phyloP scores from a whole-genome alignment of 1,284 basidiomycete species.

The Trametes polyzona region DNA sequence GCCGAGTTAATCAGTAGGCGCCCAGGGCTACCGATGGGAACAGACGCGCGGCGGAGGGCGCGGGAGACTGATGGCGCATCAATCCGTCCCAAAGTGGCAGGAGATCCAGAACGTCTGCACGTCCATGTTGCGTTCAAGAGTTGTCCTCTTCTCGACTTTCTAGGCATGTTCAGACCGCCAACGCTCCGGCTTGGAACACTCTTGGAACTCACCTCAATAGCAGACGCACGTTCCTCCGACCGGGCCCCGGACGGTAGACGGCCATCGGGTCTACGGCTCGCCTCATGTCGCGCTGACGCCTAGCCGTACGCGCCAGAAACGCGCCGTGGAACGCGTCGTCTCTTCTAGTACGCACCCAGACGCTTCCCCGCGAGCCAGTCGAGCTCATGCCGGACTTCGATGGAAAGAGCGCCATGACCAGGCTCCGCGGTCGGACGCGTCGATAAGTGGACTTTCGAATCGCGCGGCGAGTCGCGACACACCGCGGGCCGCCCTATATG shows the following conservation, averaged over 20 bases:
- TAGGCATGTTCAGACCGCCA: too few species aligned
- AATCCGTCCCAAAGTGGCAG: neutral
- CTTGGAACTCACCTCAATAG: neutral
- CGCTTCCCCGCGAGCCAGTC: neutral
- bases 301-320: constrained; percentile 9
- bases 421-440: neutral
- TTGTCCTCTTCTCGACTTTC: neutral
- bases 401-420: neutral
- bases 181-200: too few species aligned
- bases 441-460: neutral
- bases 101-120: neutral
- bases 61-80: constrained; percentile 11
- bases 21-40: neutral
- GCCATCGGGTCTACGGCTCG: neutral
- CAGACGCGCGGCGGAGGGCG: constrained; percentile 2
- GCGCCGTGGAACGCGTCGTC: constrained; percentile 4
- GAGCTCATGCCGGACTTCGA: neutral
- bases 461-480: neutral
- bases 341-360: constrained; percentile 4
- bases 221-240: constrained; percentile 3
- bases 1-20: constrained; percentile 1
- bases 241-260: neutral
- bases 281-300: constrained; percentile 13
- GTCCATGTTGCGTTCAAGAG: too few species aligned
- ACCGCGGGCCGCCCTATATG: neutral